Evolutionary conservation across 2,329 filamentous ascomycete species (phyloP).

Genomic region (Colletotrichum euphorbiae): DNA sequence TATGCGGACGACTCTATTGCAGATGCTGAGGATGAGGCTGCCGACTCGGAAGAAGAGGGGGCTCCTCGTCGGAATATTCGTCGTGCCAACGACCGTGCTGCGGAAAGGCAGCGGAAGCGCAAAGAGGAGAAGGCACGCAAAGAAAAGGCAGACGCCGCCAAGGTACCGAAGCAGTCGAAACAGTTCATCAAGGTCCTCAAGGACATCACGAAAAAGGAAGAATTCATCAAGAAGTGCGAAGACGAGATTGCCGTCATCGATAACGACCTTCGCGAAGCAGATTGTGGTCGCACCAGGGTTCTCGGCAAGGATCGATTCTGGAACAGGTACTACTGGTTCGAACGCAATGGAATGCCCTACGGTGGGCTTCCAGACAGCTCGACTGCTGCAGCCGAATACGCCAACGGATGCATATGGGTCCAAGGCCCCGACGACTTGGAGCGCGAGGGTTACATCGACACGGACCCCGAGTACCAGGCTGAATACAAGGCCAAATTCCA

Average conservation of each 20-base stretch:
- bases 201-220: constrained; percentile 89
- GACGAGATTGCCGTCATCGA: constrained; percentile 87
- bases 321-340: constrained; percentile 99
- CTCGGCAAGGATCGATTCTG: constrained; percentile 96
- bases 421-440: constrained; percentile 94
- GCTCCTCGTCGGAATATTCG: constrained; percentile 64
- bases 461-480: constrained; percentile 75
- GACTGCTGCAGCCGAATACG: constrained; percentile 87
- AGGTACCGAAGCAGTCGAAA: constrained; percentile 83
- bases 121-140: constrained; percentile 74
- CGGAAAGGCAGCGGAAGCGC: constrained; percentile 80
- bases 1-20: constrained; percentile 73
- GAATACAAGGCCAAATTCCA: constrained; percentile 82
- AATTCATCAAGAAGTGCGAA: constrained; percentile 83
- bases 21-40: constrained; percentile 67
- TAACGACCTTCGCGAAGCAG: constrained; percentile 91
- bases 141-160: constrained; percentile 70
- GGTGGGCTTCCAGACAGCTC: constrained; percentile 89
- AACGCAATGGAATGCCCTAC: constrained; percentile 98
- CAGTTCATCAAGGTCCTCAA: constrained; percentile 89
- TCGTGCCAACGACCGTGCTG: constrained; percentile 74
- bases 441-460: constrained; percentile 85
- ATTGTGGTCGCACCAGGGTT: constrained; percentile 89
- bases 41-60: constrained; percentile 78
- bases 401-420: constrained; percentile 95